phyloP scores from a whole-genome alignment of 257 asterid species.

The Echites panduratus region DNA sequence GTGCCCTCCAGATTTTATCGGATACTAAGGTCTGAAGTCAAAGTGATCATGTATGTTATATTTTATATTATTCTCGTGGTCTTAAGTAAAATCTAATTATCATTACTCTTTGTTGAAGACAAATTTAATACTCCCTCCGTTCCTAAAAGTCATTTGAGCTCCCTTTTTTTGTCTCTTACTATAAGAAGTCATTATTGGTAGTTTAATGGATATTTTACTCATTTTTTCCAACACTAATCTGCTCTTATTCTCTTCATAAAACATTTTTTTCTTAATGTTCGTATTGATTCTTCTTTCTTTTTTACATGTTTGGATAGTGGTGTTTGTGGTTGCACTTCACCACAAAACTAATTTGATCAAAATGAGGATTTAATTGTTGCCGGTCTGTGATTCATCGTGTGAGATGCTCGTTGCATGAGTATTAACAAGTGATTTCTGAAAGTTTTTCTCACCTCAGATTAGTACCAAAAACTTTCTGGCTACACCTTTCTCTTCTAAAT shows the following conservation, averaged over 20 bases:
- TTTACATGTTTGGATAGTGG: not conserved
- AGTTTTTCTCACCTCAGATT: not conserved
- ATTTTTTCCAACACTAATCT: no score
- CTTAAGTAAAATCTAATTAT: not conserved
- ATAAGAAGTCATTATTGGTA: no score
- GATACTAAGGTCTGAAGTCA: not conserved
- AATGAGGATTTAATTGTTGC: no score
- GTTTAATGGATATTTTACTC: no score
- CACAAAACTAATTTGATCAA: no score
- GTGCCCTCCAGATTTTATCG: not conserved
- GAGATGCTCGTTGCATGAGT: no score
- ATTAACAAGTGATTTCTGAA: no score
- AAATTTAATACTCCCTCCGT: not conserved
- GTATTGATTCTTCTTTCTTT: no score
- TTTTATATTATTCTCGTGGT: not conserved
- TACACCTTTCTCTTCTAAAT: constrained; percentile 1
- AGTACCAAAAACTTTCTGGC: not conserved
- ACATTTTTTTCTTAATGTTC: not conserved
- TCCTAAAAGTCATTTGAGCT: no score
- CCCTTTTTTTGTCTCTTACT: no score
- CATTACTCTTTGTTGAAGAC: not conserved
- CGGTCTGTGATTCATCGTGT: no score
- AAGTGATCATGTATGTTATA: not conserved
- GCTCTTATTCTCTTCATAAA: not conserved
- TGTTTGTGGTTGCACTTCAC: not conserved